A percentile compares a stretch with the other conserved stretches of the same genome.
Conservation (phyloP, 2,329 filamentous ascomycete genomes). For the Clonostachys byssicola region DNA sequence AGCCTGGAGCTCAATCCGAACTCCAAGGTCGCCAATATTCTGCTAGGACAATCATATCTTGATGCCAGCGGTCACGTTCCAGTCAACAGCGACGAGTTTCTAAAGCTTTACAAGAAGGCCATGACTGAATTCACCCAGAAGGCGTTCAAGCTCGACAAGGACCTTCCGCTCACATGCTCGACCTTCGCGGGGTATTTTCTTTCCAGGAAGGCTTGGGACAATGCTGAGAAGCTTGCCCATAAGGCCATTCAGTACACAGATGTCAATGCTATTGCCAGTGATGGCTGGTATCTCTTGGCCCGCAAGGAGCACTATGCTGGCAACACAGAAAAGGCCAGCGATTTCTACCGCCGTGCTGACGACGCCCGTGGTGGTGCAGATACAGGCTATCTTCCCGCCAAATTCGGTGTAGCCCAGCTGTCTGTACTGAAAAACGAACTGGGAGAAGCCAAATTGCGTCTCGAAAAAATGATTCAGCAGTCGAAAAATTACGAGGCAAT, state of each 20-base stretch:
- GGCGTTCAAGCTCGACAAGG: slow-evolving; percentile 90
- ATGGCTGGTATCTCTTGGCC: slow-evolving; percentile 94
- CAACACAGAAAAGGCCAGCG: slow-evolving; percentile 69
- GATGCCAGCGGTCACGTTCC: slow-evolving; percentile 80
- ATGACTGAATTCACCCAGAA: slow-evolving; percentile 94
- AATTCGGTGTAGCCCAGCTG: slow-evolving; percentile 90
- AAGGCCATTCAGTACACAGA: slow-evolving; percentile 95
- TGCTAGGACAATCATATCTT: slow-evolving; percentile 87
- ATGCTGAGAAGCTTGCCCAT: slow-evolving; percentile 81
- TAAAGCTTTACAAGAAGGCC: slow-evolving; percentile 81
- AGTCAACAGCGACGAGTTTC: slow-evolving; percentile 81
- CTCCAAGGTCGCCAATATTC: slow-evolving; percentile 85
- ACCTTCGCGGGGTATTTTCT: slow-evolving; percentile 91
- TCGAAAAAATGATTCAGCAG: slow-evolving; percentile 92
- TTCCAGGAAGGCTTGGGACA: slow-evolving; percentile 72
- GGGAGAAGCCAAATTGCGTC: slow-evolving; percentile 84
- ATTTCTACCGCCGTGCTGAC: slow-evolving; percentile 88
- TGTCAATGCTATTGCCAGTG: slow-evolving; percentile 92
- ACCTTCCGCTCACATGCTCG: slow-evolving; percentile 82
- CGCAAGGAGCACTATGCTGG: slow-evolving; percentile 85
- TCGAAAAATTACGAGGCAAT: slow-evolving; percentile 83
- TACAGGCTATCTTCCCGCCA: slow-evolving; percentile 85
- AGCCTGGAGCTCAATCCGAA: slow-evolving; percentile 75
- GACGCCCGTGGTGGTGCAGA: slow-evolving; percentile 90
- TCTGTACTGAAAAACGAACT: slow-evolving; percentile 80